phyloP scores from a whole-genome alignment of 1,284 basidiomycete species.

The Tylopilus sp. region DNA sequence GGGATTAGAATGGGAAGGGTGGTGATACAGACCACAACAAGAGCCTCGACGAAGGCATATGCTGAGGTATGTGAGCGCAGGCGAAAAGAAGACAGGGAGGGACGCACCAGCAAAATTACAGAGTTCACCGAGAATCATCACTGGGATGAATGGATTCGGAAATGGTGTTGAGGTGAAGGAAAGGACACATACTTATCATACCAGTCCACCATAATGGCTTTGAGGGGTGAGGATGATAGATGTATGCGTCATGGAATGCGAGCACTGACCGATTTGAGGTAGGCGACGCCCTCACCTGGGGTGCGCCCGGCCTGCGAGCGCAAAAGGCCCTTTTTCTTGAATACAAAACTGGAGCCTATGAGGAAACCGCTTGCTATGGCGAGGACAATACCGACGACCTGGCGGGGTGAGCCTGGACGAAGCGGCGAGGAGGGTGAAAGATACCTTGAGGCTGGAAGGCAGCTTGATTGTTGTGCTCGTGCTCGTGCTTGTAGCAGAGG shows the following conservation, averaged over 20 bases:
- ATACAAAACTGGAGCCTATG: slow-evolving; percentile 90
- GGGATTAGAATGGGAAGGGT: slow-evolving; percentile 7
- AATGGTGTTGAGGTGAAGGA: background rate
- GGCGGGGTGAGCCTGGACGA: slow-evolving; percentile 2
- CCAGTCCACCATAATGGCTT: slow-evolving; percentile 84
- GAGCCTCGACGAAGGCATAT: slow-evolving; percentile 87
- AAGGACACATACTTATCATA: slow-evolving; percentile 55
- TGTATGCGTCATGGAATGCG: slow-evolving; percentile 8
- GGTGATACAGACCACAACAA: slow-evolving; percentile 66
- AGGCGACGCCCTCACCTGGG: slow-evolving; percentile 91
- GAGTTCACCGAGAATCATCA: slow-evolving; percentile 78
- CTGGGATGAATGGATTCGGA: slow-evolving; percentile 35
- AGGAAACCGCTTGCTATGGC: slow-evolving; percentile 83
- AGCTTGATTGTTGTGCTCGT: slow-evolving; percentile 20
- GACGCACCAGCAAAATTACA: slow-evolving; percentile 78
- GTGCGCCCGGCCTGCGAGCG: slow-evolving; percentile 64
- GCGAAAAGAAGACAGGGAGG: slow-evolving; percentile 20
- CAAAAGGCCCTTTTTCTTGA: slow-evolving; percentile 93
- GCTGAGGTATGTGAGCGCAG: slow-evolving; percentile 42
- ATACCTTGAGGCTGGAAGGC: slow-evolving; percentile 36
- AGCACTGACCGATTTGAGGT: slow-evolving; percentile 80
- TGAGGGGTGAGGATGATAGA: background rate
- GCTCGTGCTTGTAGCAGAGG: slow-evolving; percentile 21
- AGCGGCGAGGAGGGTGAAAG: background rate
- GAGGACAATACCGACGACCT: slow-evolving; percentile 76